These are phyloP conservation scores for Jasminum sambac DNA, from an alignment of 257 asterid genomes.

Conservation along the genomic window DNA sequence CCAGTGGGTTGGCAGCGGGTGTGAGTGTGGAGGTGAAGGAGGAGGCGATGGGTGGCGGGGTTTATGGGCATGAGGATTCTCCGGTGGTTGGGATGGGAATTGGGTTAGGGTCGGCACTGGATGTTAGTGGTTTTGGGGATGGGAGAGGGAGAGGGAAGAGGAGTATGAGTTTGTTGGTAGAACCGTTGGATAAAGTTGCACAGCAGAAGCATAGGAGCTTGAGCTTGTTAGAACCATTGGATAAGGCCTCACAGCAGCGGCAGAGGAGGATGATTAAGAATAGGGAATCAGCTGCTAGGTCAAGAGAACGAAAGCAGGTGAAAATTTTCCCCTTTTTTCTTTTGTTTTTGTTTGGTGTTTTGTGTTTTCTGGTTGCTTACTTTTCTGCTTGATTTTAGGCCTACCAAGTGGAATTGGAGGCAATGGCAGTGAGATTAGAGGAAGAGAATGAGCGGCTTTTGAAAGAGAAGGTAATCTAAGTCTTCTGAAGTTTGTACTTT, in stretches of 20 bases:
- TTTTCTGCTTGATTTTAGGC: slow-evolving; percentile 48
- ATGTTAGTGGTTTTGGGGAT: slow-evolving; percentile 34
- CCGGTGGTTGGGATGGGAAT: slow-evolving; percentile 34
- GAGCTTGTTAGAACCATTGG: slow-evolving; percentile 62
- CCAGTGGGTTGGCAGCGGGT: slow-evolving; percentile 16
- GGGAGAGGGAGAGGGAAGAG: slow-evolving; percentile 55
- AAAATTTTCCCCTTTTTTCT: slow-evolving; percentile 5
- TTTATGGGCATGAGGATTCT: slow-evolving; percentile 24
- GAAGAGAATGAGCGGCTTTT: slow-evolving; percentile 76
- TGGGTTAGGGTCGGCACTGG: slow-evolving; percentile 36
- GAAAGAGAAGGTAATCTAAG: slow-evolving; percentile 61
- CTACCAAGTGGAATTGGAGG: slow-evolving; percentile 77
- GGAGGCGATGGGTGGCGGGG: slow-evolving; percentile 35
- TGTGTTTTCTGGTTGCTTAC: slow-evolving; percentile 15
- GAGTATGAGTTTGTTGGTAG: slow-evolving; percentile 58
- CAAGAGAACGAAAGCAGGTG: slow-evolving; percentile 98
- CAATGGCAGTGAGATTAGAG: slow-evolving; percentile 74
- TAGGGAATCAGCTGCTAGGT: slow-evolving; percentile 97
- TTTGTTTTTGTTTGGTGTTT: neutral
- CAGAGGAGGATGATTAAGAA: slow-evolving; percentile 95
- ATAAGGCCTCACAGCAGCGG: slow-evolving; percentile 65
- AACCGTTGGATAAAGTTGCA: slow-evolving; percentile 75
- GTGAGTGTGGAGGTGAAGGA: slow-evolving; percentile 45
- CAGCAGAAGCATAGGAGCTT: slow-evolving; percentile 62
- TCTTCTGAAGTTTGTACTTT: neutral